These are phyloP conservation scores for Ilyonectria robusta DNA, from an alignment of 2,329 filamentous ascomycete species.

Conservation along the genomic window DNA sequence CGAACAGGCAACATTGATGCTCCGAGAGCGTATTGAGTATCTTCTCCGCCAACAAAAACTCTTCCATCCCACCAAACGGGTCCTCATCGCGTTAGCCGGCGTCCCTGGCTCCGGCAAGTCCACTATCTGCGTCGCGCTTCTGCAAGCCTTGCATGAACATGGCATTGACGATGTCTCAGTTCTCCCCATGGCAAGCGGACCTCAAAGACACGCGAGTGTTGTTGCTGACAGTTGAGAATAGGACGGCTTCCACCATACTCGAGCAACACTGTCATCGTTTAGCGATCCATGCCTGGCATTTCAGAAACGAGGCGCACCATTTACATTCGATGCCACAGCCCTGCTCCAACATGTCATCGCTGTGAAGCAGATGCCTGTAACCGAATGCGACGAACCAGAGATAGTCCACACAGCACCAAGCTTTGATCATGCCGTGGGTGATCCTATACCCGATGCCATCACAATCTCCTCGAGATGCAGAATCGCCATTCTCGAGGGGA, in stretches of 20 bases:
- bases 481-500: slow-evolving; percentile 67
- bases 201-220: background rate
- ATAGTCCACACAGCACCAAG: slow-evolving; percentile 53
- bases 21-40: slow-evolving; percentile 7
- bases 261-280: slow-evolving; percentile 39
- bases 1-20: background rate
- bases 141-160: slow-evolving; percentile 30
- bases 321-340: slow-evolving; percentile 49
- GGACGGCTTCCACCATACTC: slow-evolving; percentile 51
- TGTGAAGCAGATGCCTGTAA: slow-evolving; percentile 43
- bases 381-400: slow-evolving; percentile 33
- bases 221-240: slow-evolving; percentile 15
- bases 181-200: slow-evolving; percentile 44
- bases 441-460: slow-evolving; percentile 19
- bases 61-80: slow-evolving; percentile 1
- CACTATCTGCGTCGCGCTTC: slow-evolving; percentile 44
- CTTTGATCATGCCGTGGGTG: slow-evolving; percentile 53
- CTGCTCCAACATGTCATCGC: slow-evolving; percentile 42
- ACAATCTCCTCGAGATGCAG: slow-evolving; percentile 56
- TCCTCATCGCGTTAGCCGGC: slow-evolving; percentile 49
- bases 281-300: slow-evolving; percentile 44
- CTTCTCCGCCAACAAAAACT: background rate
- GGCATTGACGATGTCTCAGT: slow-evolving; percentile 38
- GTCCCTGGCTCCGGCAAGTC: slow-evolving; percentile 52
- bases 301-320: slow-evolving; percentile 49